Conservation (phyloP, 371 early-diverging fungal species). For the Mucor sp. region DNA sequence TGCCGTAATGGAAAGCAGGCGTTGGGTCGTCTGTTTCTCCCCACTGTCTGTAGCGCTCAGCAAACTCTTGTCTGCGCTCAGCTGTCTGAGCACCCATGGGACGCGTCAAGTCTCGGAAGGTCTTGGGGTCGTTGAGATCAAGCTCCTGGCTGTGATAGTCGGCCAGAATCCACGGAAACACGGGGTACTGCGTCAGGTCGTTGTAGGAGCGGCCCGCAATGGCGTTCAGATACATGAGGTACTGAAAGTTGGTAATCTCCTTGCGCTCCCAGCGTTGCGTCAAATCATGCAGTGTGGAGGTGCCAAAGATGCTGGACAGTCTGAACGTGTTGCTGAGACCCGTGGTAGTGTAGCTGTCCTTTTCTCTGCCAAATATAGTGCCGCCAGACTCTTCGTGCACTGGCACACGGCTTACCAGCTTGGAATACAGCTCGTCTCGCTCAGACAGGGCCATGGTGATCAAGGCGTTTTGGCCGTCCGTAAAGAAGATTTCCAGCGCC, state of each 20-base stretch:
- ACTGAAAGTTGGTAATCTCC: conserved; percentile 87
- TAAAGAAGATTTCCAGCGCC: conserved; percentile 78
- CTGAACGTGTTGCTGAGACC: conserved; percentile 49
- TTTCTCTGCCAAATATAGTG: conserved; percentile 52
- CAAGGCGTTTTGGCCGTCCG: conserved; percentile 74
- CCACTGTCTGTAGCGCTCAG: conserved; percentile 60
- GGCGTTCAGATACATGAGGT: conserved; percentile 86
- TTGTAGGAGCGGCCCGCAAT: conserved; percentile 78
- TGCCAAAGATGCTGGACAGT: conserved; percentile 63
- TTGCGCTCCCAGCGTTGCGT: conserved; percentile 74
- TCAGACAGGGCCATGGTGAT: conserved; percentile 67
- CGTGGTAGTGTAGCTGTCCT: conserved; percentile 22
- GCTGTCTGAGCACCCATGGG: conserved; percentile 86
- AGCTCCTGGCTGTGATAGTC: conserved; percentile 71
- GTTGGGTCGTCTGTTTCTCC: conserved; percentile 75
- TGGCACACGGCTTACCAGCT: conserved; percentile 62
- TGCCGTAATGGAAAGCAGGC: conserved; percentile 87
- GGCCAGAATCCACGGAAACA: conserved; percentile 77
- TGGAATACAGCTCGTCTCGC: conserved; percentile 71
- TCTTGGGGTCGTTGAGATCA: conserved; percentile 68
- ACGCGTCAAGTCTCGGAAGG: conserved; percentile 82
- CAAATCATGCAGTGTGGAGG: conserved; percentile 67
- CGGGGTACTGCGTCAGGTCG: conserved; percentile 72
- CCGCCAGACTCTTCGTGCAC: conserved; percentile 42
- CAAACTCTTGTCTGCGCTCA: conserved; percentile 61